Base-by-base conservation (phyloP, 345 rosid genomes). In the Hibiscus tridactylites region DNA sequence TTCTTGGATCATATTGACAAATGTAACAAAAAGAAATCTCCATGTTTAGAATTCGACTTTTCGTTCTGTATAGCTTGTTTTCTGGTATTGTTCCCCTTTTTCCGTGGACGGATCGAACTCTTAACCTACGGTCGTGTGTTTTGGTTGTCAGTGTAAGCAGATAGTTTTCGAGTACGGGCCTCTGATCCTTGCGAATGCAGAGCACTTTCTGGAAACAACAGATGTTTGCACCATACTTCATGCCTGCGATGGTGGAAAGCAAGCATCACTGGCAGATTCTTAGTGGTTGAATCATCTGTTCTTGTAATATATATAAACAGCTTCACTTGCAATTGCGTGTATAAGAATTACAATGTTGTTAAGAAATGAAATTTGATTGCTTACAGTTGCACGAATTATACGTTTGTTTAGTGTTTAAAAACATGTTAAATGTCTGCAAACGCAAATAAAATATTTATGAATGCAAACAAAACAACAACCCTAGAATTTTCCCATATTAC, bases 121-220 rank as follows among this genome's bases (percentile, higher is more conserved):
- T 15, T 31, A n/a, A 49, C 17, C 60, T n/a, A 2, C 10, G 1
- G 0, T 33, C 4, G 50, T 28, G 61, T 42, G 42, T 46, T 50
- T 19, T 42, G 37, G 0, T 39, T 82, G 65, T 82, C 92, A 90
- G 98, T 95, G 97, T 79, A 90, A 95, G 87, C 87, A 74, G 85
- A 29, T 92, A 81, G 98, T 96, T 16, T 90, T 92, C 3, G 88
- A 87, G 84, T 96, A 92, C 9, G 98, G 94, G 9, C 99, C 99
- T 13, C 46, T 89, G 70, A 72, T 92, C 75, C 93, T 96, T 42
- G 67, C 72, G 63, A 87, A 92, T 28, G 75, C 91, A 6, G 93
- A 89, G 83, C 86, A 91, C 72, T 92, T 90, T 78, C 85, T 96
- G 75, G 96, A 92, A 71, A 77, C 83, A 24, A 86, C 65, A 0